Conservation (phyloP, 768 basidiomycete genomes). For the Tylopilus sp. region DNA sequence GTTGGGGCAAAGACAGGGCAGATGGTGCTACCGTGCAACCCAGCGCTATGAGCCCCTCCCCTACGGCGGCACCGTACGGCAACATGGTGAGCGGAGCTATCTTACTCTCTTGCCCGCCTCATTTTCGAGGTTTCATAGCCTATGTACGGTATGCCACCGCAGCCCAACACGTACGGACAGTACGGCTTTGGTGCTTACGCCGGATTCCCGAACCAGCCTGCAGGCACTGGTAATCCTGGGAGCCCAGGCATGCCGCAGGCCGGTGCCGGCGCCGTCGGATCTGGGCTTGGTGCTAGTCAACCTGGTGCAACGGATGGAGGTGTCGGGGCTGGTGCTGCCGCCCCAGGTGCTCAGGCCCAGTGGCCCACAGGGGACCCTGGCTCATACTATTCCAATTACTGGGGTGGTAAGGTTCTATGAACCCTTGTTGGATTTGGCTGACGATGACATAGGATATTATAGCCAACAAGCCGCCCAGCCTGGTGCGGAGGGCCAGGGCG, state of each 20-base stretch:
- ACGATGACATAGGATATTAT: slow-evolving; percentile 65
- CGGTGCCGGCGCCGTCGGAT: slow-evolving; percentile 51
- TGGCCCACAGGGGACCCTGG: slow-evolving; percentile 75
- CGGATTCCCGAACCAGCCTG: slow-evolving; percentile 61
- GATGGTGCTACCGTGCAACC: slow-evolving; percentile 60
- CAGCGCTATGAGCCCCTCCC: slow-evolving; percentile 57
- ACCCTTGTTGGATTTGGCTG: slow-evolving; percentile 4
- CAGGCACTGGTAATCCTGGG: slow-evolving; percentile 44
- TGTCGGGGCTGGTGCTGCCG: slow-evolving; percentile 44
- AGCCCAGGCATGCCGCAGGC: slow-evolving; percentile 53
- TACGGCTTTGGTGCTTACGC: slow-evolving; percentile 76
- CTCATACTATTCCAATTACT: slow-evolving; percentile 78
- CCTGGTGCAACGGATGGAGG: slow-evolving; percentile 54
- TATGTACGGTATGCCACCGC: slow-evolving; percentile 90
- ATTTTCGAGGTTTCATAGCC: slow-evolving; percentile 44
- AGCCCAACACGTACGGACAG: slow-evolving; percentile 69
- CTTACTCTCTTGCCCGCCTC: background rate
- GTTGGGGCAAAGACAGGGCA: slow-evolving; percentile 96
- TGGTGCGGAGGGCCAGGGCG: slow-evolving; percentile 48
- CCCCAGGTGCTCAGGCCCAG: slow-evolving; percentile 65
- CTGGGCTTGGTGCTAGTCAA: slow-evolving; percentile 52
- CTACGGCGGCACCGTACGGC: slow-evolving; percentile 63
- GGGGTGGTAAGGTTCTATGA: slow-evolving; percentile 59
- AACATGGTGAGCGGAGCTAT: slow-evolving; percentile 55
- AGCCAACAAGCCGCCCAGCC: slow-evolving; percentile 69